These are phyloP conservation scores for Amanita molliuscula DNA, from an alignment of 768 basidiomycete species.

Conservation along the genomic window DNA sequence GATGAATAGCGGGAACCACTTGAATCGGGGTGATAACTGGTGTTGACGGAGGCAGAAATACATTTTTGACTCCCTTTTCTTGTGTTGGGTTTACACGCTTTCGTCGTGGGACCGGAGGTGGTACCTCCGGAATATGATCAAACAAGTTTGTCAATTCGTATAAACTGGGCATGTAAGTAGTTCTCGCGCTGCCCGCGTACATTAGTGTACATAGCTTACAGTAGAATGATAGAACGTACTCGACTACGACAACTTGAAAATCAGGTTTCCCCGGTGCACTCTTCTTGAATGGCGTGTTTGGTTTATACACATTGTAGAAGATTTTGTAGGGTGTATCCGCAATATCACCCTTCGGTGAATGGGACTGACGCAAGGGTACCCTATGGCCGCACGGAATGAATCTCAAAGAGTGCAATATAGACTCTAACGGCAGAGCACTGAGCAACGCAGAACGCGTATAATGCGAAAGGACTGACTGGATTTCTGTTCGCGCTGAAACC, in stretches of 20 bases:
- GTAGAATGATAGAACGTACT: conserved; percentile 38
- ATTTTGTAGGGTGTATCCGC: conserved; percentile 55
- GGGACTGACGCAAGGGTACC: conserved; percentile 26
- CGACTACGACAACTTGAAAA: conserved; percentile 77
- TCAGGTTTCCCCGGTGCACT: conserved; percentile 71
- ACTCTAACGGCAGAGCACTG: conserved; percentile 30
- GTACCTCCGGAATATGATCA: conserved; percentile 54
- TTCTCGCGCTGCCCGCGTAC: conserved; percentile 50
- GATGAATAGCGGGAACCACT: not conserved
- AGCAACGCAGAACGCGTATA: not conserved
- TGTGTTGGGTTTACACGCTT: not conserved
- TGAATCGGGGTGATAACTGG: not conserved
- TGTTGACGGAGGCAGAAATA: not conserved
- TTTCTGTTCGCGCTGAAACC: conserved; percentile 39
- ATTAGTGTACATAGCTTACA: not conserved
- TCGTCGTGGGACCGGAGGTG: conserved; percentile 39
- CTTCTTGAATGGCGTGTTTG: conserved; percentile 75
- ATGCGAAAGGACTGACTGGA: conserved; percentile 30
- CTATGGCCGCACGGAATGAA: conserved; percentile 59
- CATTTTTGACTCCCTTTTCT: not conserved
- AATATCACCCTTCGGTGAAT: conserved; percentile 10
- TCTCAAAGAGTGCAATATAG: conserved; percentile 58
- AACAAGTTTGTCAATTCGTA: conserved; percentile 72
- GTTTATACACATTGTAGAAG: conserved; percentile 91
- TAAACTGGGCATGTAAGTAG: conserved; percentile 73